These are phyloP conservation scores for Collybia nuda DNA, from an alignment of 768 basidiomycete genomes.

Conservation along the genomic window DNA sequence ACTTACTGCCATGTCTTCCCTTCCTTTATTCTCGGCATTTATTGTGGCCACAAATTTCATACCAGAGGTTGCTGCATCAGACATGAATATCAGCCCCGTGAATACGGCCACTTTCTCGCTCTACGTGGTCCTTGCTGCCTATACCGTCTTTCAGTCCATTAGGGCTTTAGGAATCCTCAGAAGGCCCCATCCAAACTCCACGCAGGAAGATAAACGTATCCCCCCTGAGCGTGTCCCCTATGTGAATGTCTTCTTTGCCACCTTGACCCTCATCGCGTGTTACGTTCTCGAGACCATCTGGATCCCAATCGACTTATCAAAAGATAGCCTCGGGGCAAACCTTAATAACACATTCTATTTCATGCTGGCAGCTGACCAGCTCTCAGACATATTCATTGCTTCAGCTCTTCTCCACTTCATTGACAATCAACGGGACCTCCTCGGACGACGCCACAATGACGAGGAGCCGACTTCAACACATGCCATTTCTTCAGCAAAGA, in stretches of 20 bases:
- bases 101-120: conserved; percentile 4
- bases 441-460: neutral
- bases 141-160: conserved; percentile 2
- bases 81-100: neutral
- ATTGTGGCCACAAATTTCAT: neutral
- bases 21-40: too few relatives aligned
- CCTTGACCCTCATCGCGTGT: neutral
- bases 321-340: neutral
- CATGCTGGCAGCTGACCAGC: conserved; percentile 3
- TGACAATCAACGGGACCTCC: conserved; percentile 1
- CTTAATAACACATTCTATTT: neutral
- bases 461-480: neutral
- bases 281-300: conserved; percentile 3
- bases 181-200: neutral
- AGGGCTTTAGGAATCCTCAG: neutral
- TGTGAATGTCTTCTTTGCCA: conserved; percentile 2
- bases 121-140: conserved; percentile 2
- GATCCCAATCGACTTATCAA: conserved; percentile 4
- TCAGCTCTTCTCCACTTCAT: conserved; percentile 6
- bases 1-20: too few relatives aligned
- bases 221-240: conserved; percentile 1
- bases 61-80: neutral
- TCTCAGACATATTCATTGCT: conserved; percentile 5
- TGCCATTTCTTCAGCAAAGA: neutral
- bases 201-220: neutral